phyloP scores from a whole-genome alignment of 2,329 filamentous ascomycete species.

The Microascus cirrosus region DNA sequence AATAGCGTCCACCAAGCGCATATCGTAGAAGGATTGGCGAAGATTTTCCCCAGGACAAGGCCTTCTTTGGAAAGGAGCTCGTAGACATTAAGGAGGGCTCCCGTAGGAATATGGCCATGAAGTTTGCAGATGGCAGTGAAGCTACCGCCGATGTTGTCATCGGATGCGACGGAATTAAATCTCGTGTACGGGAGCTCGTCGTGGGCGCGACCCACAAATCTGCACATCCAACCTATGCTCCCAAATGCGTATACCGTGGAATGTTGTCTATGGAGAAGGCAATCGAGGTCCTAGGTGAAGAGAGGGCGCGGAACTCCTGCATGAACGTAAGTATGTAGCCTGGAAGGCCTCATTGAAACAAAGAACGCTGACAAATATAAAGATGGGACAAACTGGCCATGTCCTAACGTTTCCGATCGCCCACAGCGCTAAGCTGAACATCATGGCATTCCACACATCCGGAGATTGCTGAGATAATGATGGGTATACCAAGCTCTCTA shows the following conservation, averaged over 20 bases:
- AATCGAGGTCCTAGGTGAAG: conserved; percentile 30
- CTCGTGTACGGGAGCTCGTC: conserved; percentile 34
- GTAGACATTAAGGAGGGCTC: conserved; percentile 15
- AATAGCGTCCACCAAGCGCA: conserved; percentile 23
- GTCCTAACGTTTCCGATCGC: conserved; percentile 48
- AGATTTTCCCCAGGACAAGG: conserved; percentile 21
- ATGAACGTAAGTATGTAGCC: conserved; percentile 12
- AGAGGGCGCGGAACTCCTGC: conserved; percentile 17
- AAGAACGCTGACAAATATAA: neutral
- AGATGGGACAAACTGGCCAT: conserved; percentile 38
- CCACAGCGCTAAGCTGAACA: conserved; percentile 42
- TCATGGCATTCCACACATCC: conserved; percentile 31
- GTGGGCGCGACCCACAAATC: conserved; percentile 27
- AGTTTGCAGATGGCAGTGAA: conserved; percentile 26
- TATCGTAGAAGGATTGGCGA: conserved; percentile 26
- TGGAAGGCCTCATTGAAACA: neutral
- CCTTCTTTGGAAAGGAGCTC: conserved; percentile 22
- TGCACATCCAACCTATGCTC: conserved; percentile 31
- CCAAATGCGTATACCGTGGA: conserved; percentile 47
- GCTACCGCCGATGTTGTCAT: conserved; percentile 31
- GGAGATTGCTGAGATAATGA: conserved; percentile 15
- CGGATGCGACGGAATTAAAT: conserved; percentile 57
- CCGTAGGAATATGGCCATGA: conserved; percentile 15
- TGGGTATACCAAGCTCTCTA: conserved; percentile 12
- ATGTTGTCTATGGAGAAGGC: conserved; percentile 38